Conservation (phyloP, 352 stramenopile genomes). For the Phytophthora chlamydospora region DNA sequence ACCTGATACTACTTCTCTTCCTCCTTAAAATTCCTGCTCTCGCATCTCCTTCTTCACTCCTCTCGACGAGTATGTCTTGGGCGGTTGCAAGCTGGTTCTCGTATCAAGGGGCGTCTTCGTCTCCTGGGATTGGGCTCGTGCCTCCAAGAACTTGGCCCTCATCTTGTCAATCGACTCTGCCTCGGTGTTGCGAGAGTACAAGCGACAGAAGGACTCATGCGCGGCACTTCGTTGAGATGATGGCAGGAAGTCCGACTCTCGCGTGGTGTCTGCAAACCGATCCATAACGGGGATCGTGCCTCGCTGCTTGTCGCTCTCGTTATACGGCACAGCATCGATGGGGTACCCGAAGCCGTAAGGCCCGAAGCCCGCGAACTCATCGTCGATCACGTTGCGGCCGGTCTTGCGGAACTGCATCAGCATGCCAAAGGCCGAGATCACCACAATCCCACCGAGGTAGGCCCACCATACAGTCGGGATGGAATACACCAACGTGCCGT, state of each 20-base stretch:
- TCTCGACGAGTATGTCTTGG: conserved; percentile 6
- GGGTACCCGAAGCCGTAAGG: conserved; percentile 23
- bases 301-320: conserved; percentile 28
- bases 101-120: conserved; percentile 21
- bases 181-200: conserved; percentile 39
- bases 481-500: conserved; percentile 34
- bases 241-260: conserved; percentile 24
- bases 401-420: conserved; percentile 43
- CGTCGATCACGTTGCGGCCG: conserved; percentile 17
- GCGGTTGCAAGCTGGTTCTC: conserved; percentile 11
- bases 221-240: conserved; percentile 21
- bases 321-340: conserved; percentile 26
- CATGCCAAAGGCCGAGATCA: conserved; percentile 38
- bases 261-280: conserved; percentile 12
- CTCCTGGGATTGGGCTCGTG: conserved; percentile 17
- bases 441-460: conserved; percentile 44
- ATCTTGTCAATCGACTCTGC: conserved; percentile 30
- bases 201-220: conserved; percentile 32
- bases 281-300: conserved; percentile 17
- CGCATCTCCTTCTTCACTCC: neutral
- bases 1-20: neutral
- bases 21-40: conserved; percentile 25
- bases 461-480: conserved; percentile 49
- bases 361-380: conserved; percentile 28
- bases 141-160: conserved; percentile 27